Evolutionary conservation across 2,329 filamentous ascomycete genomes (phyloP), one percentile per base, ranked within the genome.

Genomic region (Didymella pinodella): DNA sequence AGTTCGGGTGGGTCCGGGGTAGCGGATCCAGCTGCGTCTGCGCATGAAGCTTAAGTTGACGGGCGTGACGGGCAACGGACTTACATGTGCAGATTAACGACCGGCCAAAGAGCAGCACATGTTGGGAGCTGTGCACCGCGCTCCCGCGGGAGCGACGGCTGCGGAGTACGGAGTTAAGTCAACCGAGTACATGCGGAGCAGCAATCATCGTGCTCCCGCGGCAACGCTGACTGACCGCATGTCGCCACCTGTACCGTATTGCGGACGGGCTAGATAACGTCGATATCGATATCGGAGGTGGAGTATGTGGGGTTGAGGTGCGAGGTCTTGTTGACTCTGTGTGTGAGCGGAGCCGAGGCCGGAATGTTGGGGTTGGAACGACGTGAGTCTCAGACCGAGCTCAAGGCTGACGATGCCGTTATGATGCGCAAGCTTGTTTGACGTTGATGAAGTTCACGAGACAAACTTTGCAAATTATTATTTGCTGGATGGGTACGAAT

Each of bases 1-100:
- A 60, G 41, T 26, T 50, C 58, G 58, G 61, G 61, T 63, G 61
- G 61, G 51, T 63, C 57, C 61, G 57, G 61, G 61, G 61, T 61
- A 60, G 29, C 54, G 36, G 49, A 32, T n/a, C n/a, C 38, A 1
- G 16, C 25, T 11, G 31, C 22, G 31, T 32, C 22, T 28, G 25
- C 25, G 28, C 44, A 18, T 8, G 26, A 46, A 40, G 43, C 36
- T n/a, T 28, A 36, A 26, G 12, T 26, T 11, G 18, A 44, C 41
- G 25, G 25, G 22, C 11, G 25, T n/a, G 18, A 44, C 41, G 25
- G 25, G 22, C 20, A 41, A 25, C 10, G 10, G 1, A 25, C 8
- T 18, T 28, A 12, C 41, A 44, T 41, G 48, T 29, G 12, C 22
- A 28, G 4, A 12, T 5, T 3, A 25, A 34, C 14, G 32, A 16